Conservation (phyloP, 2,329 filamentous ascomycete species). For the Chaetomiaceae sp. region DNA sequence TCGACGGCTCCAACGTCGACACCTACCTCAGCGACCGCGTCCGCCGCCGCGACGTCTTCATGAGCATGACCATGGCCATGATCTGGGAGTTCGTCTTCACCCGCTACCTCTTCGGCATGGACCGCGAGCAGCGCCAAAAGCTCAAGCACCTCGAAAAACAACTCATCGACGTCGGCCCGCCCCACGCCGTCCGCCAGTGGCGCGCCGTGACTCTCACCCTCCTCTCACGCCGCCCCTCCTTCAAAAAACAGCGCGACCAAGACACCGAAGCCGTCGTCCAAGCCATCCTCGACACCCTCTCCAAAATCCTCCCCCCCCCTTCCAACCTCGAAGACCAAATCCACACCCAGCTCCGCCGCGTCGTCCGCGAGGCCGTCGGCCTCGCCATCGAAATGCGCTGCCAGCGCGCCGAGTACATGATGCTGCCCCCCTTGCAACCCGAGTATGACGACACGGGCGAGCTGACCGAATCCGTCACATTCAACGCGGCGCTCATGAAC, state of each 20-base stretch:
- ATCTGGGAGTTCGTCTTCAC: slow-evolving; percentile 99
- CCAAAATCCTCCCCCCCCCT: slow-evolving; percentile 80
- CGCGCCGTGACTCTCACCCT: slow-evolving; percentile 91
- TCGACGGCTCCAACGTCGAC: slow-evolving; percentile 93
- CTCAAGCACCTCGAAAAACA: slow-evolving; percentile 94
- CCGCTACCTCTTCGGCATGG: slow-evolving; percentile 97
- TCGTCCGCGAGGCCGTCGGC: slow-evolving; percentile 82
- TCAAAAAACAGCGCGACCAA: slow-evolving; percentile 73
- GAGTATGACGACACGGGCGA: slow-evolving; percentile 94
- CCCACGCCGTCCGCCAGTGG: slow-evolving; percentile 91
- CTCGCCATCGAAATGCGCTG: slow-evolving; percentile 96
- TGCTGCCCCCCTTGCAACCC: slow-evolving; percentile 90
- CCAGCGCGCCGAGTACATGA: slow-evolving; percentile 95
- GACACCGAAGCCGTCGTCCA: slow-evolving; percentile 96
- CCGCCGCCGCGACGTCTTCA: slow-evolving; percentile 86
- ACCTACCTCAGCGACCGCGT: slow-evolving; percentile 82
- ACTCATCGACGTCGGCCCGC: slow-evolving; percentile 79
- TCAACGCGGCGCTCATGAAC: slow-evolving; percentile 93
- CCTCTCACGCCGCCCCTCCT: slow-evolving; percentile 73
- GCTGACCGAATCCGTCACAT: slow-evolving; percentile 77
- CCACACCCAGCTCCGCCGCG: slow-evolving; percentile 76
- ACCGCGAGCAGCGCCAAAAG: slow-evolving; percentile 94
- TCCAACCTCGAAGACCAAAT: slow-evolving; percentile 75
- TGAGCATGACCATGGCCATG: slow-evolving; percentile 99
- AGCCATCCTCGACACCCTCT: slow-evolving; percentile 80